Evolutionary conservation across 129 eudicot genomes (phyloP), one percentile per base, ranked within the genome.

Genomic region (Helichrysum umbraculigerum): DNA sequence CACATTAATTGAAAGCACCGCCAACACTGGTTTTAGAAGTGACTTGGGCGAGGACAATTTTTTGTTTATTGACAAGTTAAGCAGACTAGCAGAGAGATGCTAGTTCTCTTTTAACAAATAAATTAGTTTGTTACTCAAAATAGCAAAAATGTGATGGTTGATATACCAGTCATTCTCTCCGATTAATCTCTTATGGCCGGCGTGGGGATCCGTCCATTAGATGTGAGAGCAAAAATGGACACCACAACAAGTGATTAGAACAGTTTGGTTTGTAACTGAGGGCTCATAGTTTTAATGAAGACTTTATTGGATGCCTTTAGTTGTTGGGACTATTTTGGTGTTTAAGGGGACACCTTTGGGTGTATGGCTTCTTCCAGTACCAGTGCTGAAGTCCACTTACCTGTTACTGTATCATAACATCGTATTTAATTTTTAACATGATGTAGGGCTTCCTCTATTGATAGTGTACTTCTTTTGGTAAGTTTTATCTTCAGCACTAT

Each of bases 291-390:
- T 57, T 57, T n/a, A 57, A 57, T 20, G 61, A 56, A 56, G 25
- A 56, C 61, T 56, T 19, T 19, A 47, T 57, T 57, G 12, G 62
- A 20, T 57, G 10, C 28, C 29, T 57, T 19, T 21, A 6, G 22
- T 57, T 57, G 29, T 57, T 57, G 22, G 60, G 29, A 57, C 62
- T 20, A 57, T 20, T 57, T 57, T 57, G 62, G 62, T 57, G 62
- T 57, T 7, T 57, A 57, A 57, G 11, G 17, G 62, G 62, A 57
- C 29, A 20, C 62, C 29, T 47, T 47, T 57, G 19, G 62, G 62
- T 57, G 28, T 47, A 47, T 47, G 60, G 60, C 60, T n/a, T 54
- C 21, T 5, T 17, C 60, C n/a, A 54, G 22, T 54, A 54, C 60
- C 19, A 54, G 22, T 54, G 60, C 47, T 41, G 14, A 41, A 41